These are phyloP conservation scores for Chaetomium fimeti DNA, from an alignment of 495 filamentous ascomycete genomes.

Conservation along the genomic window DNA sequence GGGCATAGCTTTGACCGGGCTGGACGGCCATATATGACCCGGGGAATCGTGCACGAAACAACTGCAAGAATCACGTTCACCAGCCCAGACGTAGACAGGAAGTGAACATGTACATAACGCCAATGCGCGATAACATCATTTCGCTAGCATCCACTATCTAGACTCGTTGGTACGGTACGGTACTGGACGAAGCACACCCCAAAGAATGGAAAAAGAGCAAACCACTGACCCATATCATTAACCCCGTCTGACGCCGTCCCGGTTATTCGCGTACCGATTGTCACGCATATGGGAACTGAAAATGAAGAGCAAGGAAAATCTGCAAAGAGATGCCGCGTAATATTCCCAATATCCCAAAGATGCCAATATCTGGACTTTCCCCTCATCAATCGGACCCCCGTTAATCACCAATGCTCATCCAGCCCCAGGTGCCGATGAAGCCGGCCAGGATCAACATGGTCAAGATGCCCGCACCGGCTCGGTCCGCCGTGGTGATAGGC, in stretches of 20 bases:
- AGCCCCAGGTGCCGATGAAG: conserved; percentile 27
- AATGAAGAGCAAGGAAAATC: conserved; percentile 1
- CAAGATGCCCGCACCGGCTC: conserved; percentile 33
- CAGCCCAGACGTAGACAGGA: neutral
- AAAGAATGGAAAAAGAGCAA: conserved; percentile 3
- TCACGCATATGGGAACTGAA: neutral
- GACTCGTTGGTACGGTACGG: neutral
- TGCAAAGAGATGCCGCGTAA: neutral
- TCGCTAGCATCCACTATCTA: neutral
- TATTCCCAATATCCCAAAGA: neutral
- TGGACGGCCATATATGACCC: neutral
- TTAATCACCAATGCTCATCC: conserved; percentile 37
- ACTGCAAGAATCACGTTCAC: neutral
- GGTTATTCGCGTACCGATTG: neutral
- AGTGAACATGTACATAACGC: neutral
- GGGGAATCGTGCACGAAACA: too few relatives aligned
- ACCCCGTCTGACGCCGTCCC: conserved; percentile 16
- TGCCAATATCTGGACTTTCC: neutral
- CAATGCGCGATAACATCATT: too few relatives aligned
- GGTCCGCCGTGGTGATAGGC: conserved; percentile 31
- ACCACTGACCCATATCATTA: conserved; percentile 11
- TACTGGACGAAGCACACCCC: neutral
- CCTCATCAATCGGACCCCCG: neutral
- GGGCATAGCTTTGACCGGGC: too few relatives aligned
- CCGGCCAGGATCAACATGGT: conserved; percentile 31